These are phyloP conservation scores for Artemisia annua DNA, from an alignment of 129 eudicot genomes.

Conservation along the genomic window DNA sequence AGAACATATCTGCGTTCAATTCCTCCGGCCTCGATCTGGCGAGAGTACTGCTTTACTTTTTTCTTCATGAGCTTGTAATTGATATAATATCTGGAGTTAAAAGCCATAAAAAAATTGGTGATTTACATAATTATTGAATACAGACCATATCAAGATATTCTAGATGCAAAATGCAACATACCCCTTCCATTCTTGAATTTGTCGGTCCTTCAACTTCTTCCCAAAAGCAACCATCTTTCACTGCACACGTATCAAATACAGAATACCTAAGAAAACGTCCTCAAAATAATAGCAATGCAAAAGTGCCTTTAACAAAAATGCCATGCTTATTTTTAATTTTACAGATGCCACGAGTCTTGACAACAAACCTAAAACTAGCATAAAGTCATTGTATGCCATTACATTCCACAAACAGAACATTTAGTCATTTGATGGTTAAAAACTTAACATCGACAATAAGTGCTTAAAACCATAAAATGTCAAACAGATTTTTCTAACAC, in stretches of 20 bases:
- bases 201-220: slow-evolving; percentile 93
- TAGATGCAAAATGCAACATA: slow-evolving; percentile 24
- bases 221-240: slow-evolving; percentile 93
- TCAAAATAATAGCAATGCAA: slow-evolving; percentile 5
- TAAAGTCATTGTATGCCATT: too few relatives aligned
- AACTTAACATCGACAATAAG: too few relatives aligned
- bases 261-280: slow-evolving; percentile 10
- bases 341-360: not conserved
- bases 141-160: not conserved
- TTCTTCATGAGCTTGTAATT: slow-evolving; percentile 92
- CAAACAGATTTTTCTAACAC: not conserved
- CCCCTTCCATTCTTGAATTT: slow-evolving; percentile 96
- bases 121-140: not conserved
- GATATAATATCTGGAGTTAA: slow-evolving; percentile 69
- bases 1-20: slow-evolving; percentile 73
- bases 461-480: not conserved
- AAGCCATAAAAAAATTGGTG: not conserved
- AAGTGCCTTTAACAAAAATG: not conserved
- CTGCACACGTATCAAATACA: slow-evolving; percentile 28
- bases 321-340: not conserved
- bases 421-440: not conserved
- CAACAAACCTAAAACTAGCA: not conserved
- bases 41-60: slow-evolving; percentile 69
- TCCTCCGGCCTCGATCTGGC: slow-evolving; percentile 69
- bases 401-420: slow-evolving; percentile 1